Evolutionary conservation across 2,329 filamentous ascomycete genomes (phyloP).

Genomic region (Cladobotryum mycophilum): DNA sequence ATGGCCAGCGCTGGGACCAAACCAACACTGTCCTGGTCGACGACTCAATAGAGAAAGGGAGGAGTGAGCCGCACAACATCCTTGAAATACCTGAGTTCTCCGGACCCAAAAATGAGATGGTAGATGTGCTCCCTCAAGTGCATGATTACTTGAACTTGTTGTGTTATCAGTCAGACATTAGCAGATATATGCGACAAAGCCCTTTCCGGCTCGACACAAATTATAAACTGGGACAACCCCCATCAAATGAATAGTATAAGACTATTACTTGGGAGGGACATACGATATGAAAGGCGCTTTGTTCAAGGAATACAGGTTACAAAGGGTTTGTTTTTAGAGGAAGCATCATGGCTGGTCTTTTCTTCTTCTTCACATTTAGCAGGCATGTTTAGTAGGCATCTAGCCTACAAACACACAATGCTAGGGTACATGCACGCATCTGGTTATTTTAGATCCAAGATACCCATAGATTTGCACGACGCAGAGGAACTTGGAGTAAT

Average conservation of each 20-base stretch:
- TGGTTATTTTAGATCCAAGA: neutral
- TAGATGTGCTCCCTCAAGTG: constrained; percentile 48
- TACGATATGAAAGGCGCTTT: neutral
- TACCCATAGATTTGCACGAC: neutral
- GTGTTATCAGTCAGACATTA: constrained; percentile 52
- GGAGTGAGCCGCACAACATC: constrained; percentile 77
- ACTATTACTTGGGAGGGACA: neutral
- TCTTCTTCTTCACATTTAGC: too few relatives aligned
- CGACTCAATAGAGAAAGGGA: constrained; percentile 74
- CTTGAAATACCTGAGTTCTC: constrained; percentile 74
- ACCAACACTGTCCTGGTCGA: constrained; percentile 86
- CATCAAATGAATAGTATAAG: neutral
- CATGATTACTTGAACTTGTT: constrained; percentile 56
- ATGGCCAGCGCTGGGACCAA: constrained; percentile 60
- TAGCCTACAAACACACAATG: too few relatives aligned
- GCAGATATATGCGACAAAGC: constrained; percentile 47
- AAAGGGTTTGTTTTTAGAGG: too few relatives aligned
- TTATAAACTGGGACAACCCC: constrained; percentile 16
- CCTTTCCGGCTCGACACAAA: constrained; percentile 40
- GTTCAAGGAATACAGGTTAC: too few relatives aligned
- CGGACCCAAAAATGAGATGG: constrained; percentile 35
- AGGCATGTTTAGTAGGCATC: too few relatives aligned
- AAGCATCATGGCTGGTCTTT: too few relatives aligned
- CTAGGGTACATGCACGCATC: neutral
- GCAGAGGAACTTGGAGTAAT: neutral